phyloP scores from a whole-genome alignment of 495 filamentous ascomycete species.

The Neurospora sp. region DNA sequence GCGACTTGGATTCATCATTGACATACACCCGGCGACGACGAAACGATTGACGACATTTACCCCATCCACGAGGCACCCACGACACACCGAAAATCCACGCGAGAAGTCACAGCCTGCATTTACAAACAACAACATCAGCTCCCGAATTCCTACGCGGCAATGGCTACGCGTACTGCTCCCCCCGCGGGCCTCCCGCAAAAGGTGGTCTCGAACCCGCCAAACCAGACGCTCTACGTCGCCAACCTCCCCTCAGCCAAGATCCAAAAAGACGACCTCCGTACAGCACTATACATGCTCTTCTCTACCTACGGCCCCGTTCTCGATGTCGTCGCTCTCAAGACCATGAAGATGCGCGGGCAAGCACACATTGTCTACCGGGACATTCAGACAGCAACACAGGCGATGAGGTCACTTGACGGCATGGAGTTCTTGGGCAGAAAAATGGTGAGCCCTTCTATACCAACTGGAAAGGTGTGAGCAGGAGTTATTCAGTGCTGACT shows the following conservation, averaged over 20 bases:
- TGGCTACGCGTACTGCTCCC: slow-evolving; percentile 22
- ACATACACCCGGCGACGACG: not conserved
- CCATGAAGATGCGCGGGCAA: slow-evolving; percentile 84
- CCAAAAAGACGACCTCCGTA: slow-evolving; percentile 71
- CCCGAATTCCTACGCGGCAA: slow-evolving; percentile 10
- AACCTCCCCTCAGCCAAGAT: slow-evolving; percentile 79
- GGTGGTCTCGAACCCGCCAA: slow-evolving; percentile 28
- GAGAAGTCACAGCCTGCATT: not conserved
- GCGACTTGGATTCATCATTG: not conserved
- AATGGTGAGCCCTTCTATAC: slow-evolving; percentile 49
- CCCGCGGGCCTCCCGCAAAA: slow-evolving; percentile 30
- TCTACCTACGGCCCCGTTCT: slow-evolving; percentile 88
- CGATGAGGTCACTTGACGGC: slow-evolving; percentile 77
- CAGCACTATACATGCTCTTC: slow-evolving; percentile 84
- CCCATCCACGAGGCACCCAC: not conserved
- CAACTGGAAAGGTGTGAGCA: not conserved
- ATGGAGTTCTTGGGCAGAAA: slow-evolving; percentile 80
- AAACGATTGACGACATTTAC: not conserved
- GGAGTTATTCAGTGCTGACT: slow-evolving; percentile 11
- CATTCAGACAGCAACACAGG: slow-evolving; percentile 75
- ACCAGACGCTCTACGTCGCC: slow-evolving; percentile 65
- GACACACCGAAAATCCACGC: not conserved
- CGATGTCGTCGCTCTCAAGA: slow-evolving; percentile 86
- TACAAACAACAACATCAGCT: not conserved
- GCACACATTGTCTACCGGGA: slow-evolving; percentile 90